A percentile compares a stretch with the other conserved stretches of the same genome.
phyloP scores from a whole-genome alignment of 2,329 filamentous ascomycete species.

The Aspergillus sp. region DNA sequence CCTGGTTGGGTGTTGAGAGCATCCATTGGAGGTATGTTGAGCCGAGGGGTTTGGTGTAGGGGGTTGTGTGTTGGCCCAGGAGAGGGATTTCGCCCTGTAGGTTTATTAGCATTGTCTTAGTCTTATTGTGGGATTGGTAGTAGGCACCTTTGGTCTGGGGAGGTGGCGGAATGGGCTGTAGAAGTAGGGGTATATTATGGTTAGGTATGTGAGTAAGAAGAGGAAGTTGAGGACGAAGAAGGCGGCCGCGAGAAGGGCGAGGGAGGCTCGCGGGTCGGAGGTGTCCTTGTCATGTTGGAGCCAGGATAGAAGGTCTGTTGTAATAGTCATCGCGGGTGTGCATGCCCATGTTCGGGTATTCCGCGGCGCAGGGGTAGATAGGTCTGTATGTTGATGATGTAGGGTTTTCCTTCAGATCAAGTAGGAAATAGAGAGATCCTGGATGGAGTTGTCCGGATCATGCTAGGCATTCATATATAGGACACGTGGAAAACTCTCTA shows the following conservation, averaged over 20 bases:
- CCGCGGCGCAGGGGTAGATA: neutral
- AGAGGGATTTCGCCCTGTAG: neutral
- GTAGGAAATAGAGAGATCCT: too few relatives aligned
- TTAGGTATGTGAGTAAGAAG: neutral
- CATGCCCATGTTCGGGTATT: neutral
- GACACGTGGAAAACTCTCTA: too few relatives aligned
- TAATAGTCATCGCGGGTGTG: neutral
- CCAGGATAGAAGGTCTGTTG: neutral
- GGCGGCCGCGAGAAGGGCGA: neutral
- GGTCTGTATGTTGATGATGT: neutral
- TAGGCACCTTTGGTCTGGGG: neutral
- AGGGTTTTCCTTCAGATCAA: neutral
- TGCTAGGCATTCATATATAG: neutral
- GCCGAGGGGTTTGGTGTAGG: neutral
- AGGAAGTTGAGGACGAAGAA: neutral
- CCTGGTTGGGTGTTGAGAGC: neutral
- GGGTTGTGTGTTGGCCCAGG: neutral
- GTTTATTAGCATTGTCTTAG: neutral
- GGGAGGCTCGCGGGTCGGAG: neutral
- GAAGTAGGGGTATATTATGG: constrained; percentile 1
- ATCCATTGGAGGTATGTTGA: neutral
- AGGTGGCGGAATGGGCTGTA: constrained; percentile 3
- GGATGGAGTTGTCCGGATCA: neutral
- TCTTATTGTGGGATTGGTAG: too few relatives aligned
- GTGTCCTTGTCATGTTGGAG: neutral